Base-by-base conservation (phyloP, 2,329 filamentous ascomycete species). In the Claviceps monticola region DNA sequence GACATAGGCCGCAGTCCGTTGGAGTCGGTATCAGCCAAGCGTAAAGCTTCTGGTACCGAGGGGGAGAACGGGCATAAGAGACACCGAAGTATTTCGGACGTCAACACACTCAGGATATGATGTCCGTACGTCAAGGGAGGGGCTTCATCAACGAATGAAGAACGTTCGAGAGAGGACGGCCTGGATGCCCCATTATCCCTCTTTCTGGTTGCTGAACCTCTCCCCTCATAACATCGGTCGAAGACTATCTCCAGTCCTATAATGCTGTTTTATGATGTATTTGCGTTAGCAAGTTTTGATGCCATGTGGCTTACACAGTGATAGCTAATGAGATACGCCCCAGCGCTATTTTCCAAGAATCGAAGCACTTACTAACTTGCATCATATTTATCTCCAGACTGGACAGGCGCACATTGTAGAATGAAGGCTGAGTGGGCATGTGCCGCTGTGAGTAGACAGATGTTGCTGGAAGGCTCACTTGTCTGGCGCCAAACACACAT, bases 41-140 rank as follows among this genome's bases (percentile, higher is more conserved):
- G 78, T 55, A 81, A 80, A 64, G 75, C 76, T 29, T 71, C 74
- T 3, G 64, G 62, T 34, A 34, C 29, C 17, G 73, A 75, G 45
- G 62, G 64, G 16, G 59, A 60, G 34, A 63, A 64, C 42, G 58
- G 63, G 17, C 78, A 80, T 64, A 81, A 81, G 65, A 71, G 74
- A 48, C 76, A 80, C 56, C 68, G 77, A 61, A 81, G 78, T 64
- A 75, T 80, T 55, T 76, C 77, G 21, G 77, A 81, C 56, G 72
- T 80, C 50, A 72, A 74, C 56, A 60, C 69, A 46, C 64, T 78
- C 56, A 68, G 64, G 48, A 66, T 76, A 53, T 76, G 63, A 69
- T 55, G 52, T n/a, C 16, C 3, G 5, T 36, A 23, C 36, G n/a
- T 39, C 21, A 4, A n/a, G 23, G 43, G n/a, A n/a, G 21, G 7